Evolutionary conservation across 2,329 filamentous ascomycete genomes (phyloP).

Genomic region (Cladosporium sp.): DNA sequence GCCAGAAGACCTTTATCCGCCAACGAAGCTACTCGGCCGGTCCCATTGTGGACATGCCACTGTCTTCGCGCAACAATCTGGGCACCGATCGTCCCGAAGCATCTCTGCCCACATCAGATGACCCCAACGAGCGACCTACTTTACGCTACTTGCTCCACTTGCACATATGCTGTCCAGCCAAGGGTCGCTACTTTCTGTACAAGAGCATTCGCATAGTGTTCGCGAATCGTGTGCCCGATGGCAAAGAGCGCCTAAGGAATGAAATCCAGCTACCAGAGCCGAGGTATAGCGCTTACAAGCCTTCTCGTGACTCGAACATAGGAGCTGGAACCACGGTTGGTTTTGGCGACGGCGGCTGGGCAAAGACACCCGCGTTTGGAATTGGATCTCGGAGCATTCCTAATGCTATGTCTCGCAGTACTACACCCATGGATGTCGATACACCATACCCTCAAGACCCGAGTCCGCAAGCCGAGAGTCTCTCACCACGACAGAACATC

Average conservation of each 20-base stretch:
- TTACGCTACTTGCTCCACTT: conserved; percentile 88
- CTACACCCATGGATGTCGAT: conserved; percentile 2
- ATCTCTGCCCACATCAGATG: conserved; percentile 45
- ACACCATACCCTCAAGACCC: conserved; percentile 21
- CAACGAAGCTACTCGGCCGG: conserved; percentile 90
- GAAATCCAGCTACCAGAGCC: conserved; percentile 89
- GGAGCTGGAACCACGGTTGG: conserved; percentile 16
- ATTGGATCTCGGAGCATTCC: neutral
- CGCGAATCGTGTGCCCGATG: conserved; percentile 91
- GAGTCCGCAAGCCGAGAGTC: conserved; percentile 22
- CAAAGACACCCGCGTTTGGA: neutral
- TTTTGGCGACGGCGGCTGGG: neutral
- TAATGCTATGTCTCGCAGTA: neutral
- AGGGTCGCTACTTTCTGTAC: conserved; percentile 83
- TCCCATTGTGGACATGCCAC: conserved; percentile 70
- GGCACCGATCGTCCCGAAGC: conserved; percentile 54
- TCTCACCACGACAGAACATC: conserved; percentile 23
- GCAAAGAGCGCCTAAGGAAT: conserved; percentile 85
- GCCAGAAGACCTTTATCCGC: conserved; percentile 92
- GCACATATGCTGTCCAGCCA: conserved; percentile 83
- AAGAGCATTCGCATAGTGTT: conserved; percentile 93
- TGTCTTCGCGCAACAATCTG: conserved; percentile 42
- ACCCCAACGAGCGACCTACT: conserved; percentile 62
- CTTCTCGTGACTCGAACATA: conserved; percentile 42
- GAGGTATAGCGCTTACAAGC: conserved; percentile 78